A percentile compares a stretch with the other conserved stretches of the same genome.
phyloP scores from a whole-genome alignment of 441 rosid genomes.

The Gossypium aridum region DNA sequence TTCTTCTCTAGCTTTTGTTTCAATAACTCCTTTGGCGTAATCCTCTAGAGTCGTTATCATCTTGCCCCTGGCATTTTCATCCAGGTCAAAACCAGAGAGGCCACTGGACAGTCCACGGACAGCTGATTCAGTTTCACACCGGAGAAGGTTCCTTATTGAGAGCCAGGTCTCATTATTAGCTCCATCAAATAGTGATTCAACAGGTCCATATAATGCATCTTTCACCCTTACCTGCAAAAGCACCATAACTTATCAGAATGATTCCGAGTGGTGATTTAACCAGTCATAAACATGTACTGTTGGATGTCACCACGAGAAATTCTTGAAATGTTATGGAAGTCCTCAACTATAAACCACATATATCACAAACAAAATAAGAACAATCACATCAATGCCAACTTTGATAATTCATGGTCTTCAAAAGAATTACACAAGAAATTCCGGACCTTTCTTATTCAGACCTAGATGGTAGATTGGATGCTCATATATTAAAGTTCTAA shows the following conservation, averaged over 20 bases:
- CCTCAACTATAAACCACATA: no score
- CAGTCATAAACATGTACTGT: no score
- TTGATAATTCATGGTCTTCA: no score
- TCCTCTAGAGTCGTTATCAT: slow-evolving; percentile 53
- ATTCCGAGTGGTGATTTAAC: neutral
- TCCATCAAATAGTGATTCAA: slow-evolving; percentile 88
- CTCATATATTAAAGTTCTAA: no score
- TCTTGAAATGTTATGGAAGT: no score
- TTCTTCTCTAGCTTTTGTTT: slow-evolving; percentile 87
- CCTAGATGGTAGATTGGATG: no score
- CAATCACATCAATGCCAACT: no score
- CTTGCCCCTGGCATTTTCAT: slow-evolving; percentile 44
- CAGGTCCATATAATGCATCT: slow-evolving; percentile 72
- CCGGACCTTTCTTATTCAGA: no score
- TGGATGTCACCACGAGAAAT: no score
- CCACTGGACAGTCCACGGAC: slow-evolving; percentile 57
- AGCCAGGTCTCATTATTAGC: slow-evolving; percentile 87
- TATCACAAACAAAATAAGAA: no score
- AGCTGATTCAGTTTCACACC: slow-evolving; percentile 62
- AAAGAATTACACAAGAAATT: no score
- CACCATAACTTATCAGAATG: slow-evolving; percentile 16
- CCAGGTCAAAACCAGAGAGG: slow-evolving; percentile 78
- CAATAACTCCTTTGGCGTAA: slow-evolving; percentile 71
- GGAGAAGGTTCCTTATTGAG: slow-evolving; percentile 70
- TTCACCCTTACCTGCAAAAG: slow-evolving; percentile 63